A percentile compares a stretch with the other conserved stretches of the same genome.
These are phyloP conservation scores for Rosa multiflora DNA, from an alignment of 306 rosid genomes.

Conservation along the genomic window DNA sequence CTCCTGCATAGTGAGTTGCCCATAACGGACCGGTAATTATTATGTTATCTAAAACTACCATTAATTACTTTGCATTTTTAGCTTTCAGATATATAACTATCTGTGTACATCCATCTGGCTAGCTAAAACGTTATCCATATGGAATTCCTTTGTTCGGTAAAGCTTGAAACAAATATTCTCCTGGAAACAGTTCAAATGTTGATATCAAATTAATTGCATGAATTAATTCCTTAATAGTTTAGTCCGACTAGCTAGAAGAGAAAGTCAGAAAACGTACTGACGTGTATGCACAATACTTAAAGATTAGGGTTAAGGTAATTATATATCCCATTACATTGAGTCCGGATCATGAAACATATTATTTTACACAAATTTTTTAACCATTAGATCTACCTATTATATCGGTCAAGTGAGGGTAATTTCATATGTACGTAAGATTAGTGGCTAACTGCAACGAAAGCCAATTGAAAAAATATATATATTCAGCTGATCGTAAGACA, in stretches of 20 bases:
- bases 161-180: background rate
- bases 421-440: too few relatives aligned
- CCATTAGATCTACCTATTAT: too few relatives aligned
- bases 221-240: background rate
- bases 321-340: too few relatives aligned
- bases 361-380: too few relatives aligned
- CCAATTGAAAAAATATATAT: too few relatives aligned
- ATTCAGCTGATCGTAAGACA: too few relatives aligned
- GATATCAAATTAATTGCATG: slow-evolving; percentile 1
- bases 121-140: background rate
- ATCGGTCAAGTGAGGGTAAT: too few relatives aligned
- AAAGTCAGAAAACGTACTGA: background rate
- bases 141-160: background rate
- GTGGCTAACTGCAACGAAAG: too few relatives aligned
- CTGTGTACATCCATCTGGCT: background rate
- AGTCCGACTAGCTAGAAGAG: background rate
- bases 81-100: background rate
- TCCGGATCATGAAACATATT: too few relatives aligned
- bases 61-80: background rate
- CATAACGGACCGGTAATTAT: background rate
- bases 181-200: slow-evolving; percentile 9
- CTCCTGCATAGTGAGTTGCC: background rate
- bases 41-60: background rate
- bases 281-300: background rate
- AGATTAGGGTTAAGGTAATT: background rate